A percentile compares a stretch with the other conserved stretches of the same genome.
Conservation (phyloP, 257 asterid species). For the Echium plantagineum region DNA sequence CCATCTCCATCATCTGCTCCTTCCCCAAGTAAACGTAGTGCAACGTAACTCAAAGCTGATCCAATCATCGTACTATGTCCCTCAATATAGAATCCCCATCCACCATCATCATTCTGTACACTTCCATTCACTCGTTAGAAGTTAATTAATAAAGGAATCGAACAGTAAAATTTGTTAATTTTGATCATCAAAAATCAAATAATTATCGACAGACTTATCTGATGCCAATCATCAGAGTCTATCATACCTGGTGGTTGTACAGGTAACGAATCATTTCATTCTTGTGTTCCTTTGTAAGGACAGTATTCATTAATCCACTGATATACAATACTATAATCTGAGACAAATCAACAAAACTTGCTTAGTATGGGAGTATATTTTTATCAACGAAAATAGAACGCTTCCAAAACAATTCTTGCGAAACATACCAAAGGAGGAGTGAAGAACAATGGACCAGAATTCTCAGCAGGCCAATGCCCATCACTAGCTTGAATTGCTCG, state of each 20-base stretch:
- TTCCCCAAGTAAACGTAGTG: conserved; percentile 51
- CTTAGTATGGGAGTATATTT: no score
- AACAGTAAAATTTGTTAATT: no score
- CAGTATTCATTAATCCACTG: conserved; percentile 49
- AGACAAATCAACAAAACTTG: no score
- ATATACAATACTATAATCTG: conserved; percentile 61
- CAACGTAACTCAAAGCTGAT: conserved; percentile 55
- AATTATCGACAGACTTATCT: no score
- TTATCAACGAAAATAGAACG: no score
- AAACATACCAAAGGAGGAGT: conserved; percentile 36
- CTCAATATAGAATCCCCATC: conserved; percentile 80
- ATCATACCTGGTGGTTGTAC: conserved; percentile 61
- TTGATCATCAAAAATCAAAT: no score
- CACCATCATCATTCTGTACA: conserved; percentile 64
- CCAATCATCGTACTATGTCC: conserved; percentile 94
- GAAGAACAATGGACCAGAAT: conserved; percentile 62
- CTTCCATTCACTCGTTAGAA: no score
- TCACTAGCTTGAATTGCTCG: conserved; percentile 65
- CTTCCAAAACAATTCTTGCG: no score
- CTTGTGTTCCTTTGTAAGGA: conserved; percentile 43
- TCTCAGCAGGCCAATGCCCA: conserved; percentile 81
- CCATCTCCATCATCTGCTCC: conserved; percentile 52
- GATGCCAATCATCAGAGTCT: no score
- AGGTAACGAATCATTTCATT: conserved; percentile 55
- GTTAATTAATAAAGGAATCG: no score